phyloP scores from a whole-genome alignment of 768 basidiomycete genomes.

The Pleurotus ostreatus region DNA sequence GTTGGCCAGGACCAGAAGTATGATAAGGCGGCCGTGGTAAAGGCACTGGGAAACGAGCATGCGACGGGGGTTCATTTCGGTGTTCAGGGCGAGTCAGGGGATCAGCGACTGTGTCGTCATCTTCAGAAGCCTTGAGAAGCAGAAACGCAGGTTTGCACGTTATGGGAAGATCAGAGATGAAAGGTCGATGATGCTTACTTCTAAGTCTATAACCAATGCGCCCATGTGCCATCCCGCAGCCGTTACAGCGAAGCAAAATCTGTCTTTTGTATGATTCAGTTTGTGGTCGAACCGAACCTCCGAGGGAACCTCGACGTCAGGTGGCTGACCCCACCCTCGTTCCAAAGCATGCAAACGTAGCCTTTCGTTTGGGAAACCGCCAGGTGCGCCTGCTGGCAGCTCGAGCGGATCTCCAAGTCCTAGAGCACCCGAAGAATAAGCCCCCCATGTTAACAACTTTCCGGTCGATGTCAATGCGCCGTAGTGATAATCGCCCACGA shows the following conservation, averaged over 20 bases:
- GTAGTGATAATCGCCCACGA: constrained; percentile 90
- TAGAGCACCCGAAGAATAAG: constrained; percentile 73
- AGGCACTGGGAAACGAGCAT: constrained; percentile 11
- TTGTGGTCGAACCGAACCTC: constrained; percentile 70
- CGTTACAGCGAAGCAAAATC: constrained; percentile 77
- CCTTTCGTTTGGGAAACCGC: constrained; percentile 46
- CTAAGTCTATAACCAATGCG: constrained; percentile 80
- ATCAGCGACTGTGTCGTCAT: constrained; percentile 34
- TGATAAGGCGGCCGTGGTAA: constrained; percentile 8
- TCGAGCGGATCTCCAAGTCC: constrained; percentile 75
- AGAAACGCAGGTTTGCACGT: constrained; percentile 8
- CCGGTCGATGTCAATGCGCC: constrained; percentile 80
- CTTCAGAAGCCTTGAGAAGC: constrained; percentile 26
- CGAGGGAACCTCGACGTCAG: constrained; percentile 53
- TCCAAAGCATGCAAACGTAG: constrained; percentile 22
- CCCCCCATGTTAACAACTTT: constrained; percentile 78
- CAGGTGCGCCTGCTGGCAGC: constrained; percentile 51
- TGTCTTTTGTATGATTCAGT: constrained; percentile 43
- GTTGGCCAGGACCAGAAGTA: constrained; percentile 10
- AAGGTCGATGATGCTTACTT: constrained; percentile 41
- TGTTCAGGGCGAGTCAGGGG: constrained; percentile 17
- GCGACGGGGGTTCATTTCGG: constrained; percentile 9
- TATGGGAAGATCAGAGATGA: constrained; percentile 6
- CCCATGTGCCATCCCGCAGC: constrained; percentile 93
- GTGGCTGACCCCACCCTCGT: constrained; percentile 28